Evolutionary conservation across 768 basidiomycete species (phyloP).

Genomic region (Thelephora ganbajun): DNA sequence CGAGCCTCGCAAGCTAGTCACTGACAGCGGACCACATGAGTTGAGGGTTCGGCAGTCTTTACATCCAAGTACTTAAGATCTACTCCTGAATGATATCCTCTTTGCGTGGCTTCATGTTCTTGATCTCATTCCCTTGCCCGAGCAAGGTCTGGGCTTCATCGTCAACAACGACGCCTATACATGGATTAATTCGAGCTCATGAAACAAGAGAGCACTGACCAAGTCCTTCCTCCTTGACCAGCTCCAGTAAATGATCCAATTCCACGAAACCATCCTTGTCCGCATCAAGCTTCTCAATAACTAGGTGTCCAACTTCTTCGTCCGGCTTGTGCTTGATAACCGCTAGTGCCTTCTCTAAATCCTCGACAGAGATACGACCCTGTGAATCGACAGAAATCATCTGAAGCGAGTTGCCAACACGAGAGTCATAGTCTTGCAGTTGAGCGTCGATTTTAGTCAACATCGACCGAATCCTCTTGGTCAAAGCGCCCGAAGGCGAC

Average conservation of each 20-base stretch:
- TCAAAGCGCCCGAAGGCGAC: slow-evolving; percentile 74
- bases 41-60: no score
- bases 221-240: slow-evolving; percentile 79
- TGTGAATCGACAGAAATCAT: slow-evolving; percentile 77
- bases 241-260: slow-evolving; percentile 82
- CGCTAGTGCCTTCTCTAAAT: slow-evolving; percentile 79
- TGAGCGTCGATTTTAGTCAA: slow-evolving; percentile 91
- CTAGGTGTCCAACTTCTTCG: slow-evolving; percentile 73
- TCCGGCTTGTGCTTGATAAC: slow-evolving; percentile 92
- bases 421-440: slow-evolving; percentile 80
- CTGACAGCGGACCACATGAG: no score
- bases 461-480: slow-evolving; percentile 92
- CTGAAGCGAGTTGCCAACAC: slow-evolving; percentile 73
- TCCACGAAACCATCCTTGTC: slow-evolving; percentile 95
- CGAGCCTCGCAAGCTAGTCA: no score
- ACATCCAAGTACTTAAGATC: background rate
- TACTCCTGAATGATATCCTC: slow-evolving; percentile 86
- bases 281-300: slow-evolving; percentile 88
- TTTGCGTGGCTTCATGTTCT: slow-evolving; percentile 73
- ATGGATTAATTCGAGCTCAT: slow-evolving; percentile 1
- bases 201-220: slow-evolving; percentile 27
- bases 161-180: slow-evolving; percentile 64
- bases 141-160: slow-evolving; percentile 75
- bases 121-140: slow-evolving; percentile 72
- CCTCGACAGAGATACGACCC: slow-evolving; percentile 79